phyloP scores from a whole-genome alignment of 306 rosid genomes.

The Pueraria montana region DNA sequence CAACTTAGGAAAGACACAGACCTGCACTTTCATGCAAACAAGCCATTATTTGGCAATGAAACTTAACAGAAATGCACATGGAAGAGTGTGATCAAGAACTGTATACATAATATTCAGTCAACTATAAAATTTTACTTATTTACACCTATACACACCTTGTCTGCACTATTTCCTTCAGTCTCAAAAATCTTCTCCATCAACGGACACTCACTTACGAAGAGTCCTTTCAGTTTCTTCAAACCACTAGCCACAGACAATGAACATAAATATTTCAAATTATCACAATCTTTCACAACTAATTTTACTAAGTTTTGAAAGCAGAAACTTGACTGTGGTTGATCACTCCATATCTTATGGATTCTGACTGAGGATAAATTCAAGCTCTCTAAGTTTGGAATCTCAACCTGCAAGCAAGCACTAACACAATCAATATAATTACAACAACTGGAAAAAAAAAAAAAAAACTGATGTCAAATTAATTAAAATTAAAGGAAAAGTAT shows the following conservation, averaged over 20 bases:
- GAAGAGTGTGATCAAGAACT: neutral
- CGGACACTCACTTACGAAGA: conserved; percentile 30
- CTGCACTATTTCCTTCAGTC: neutral
- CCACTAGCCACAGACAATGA: conserved; percentile 37
- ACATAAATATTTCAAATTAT: neutral
- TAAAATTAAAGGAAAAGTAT: neutral
- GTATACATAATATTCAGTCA: neutral
- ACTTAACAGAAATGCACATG: neutral
- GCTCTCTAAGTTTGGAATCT: conserved; percentile 45
- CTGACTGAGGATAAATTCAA: conserved; percentile 31
- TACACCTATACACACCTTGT: conserved; percentile 11
- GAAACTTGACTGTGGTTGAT: neutral
- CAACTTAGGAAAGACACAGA: conserved; percentile 22
- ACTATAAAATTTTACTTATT: neutral
- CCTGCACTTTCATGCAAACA: neutral
- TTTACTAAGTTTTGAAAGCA: neutral
- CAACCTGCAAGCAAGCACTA: neutral
- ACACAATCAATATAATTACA: neutral
- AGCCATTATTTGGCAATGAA: neutral
- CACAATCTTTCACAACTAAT: neutral
- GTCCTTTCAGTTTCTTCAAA: conserved; percentile 45
- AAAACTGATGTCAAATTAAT: neutral
- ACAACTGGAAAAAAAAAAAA: too few relatives aligned
- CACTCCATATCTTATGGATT: conserved; percentile 18
- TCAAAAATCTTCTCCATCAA: conserved; percentile 37